Evolutionary conservation across 1,284 basidiomycete genomes (phyloP).

Genomic region (Phylloporus gajari): DNA sequence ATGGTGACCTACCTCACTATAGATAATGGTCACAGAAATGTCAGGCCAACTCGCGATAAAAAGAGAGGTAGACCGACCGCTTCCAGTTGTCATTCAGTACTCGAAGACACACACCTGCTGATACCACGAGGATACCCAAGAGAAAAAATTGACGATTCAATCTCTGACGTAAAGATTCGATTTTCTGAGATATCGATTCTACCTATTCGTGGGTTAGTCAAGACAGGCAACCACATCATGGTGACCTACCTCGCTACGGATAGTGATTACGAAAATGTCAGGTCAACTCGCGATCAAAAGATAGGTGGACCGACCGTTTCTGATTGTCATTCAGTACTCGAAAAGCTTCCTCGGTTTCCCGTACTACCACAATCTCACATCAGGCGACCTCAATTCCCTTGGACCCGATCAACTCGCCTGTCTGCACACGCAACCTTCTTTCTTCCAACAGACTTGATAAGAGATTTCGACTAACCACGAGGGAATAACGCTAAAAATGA

Average conservation of each 20-base stretch:
- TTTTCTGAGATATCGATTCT: too few relatives aligned
- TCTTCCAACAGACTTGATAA: slow-evolving; percentile 8
- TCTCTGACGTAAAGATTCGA: too few relatives aligned
- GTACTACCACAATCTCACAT: not conserved
- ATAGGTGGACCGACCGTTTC: slow-evolving; percentile 20
- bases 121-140: not conserved
- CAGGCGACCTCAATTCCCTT: slow-evolving; percentile 1
- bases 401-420: slow-evolving; percentile 6
- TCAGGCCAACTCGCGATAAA: not conserved
- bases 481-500: slow-evolving; percentile 6
- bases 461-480: slow-evolving; percentile 6
- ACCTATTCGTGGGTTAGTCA: too few relatives aligned
- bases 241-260: slow-evolving; percentile 12
- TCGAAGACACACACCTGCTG: too few relatives aligned
- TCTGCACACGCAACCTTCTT: slow-evolving; percentile 2
- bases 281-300: not conserved
- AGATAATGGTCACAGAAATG: too few relatives aligned
- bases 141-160: too few relatives aligned
- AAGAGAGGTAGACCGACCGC: slow-evolving; percentile 15
- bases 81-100: slow-evolving; percentile 8
- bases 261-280: too few relatives aligned
- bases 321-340: slow-evolving; percentile 1
- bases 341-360: slow-evolving; percentile 5
- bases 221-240: too few relatives aligned
- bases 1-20: slow-evolving; percentile 10